phyloP scores from a whole-genome alignment of 768 basidiomycete genomes.

The Serendipita vermifera region DNA sequence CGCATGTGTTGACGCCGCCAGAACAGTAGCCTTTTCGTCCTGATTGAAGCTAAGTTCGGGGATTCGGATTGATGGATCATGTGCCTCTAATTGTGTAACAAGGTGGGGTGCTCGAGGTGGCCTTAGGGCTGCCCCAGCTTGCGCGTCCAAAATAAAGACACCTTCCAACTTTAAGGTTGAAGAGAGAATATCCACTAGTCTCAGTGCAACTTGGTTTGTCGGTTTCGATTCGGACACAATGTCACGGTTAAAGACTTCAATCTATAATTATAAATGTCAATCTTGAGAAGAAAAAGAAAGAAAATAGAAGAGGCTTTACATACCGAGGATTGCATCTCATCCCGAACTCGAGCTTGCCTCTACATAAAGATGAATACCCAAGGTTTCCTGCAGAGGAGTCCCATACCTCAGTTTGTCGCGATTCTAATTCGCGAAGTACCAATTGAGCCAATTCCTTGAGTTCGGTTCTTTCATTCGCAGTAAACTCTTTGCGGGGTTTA shows the following conservation, averaged over 20 bases:
- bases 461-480: slow-evolving; percentile 78
- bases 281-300: neutral
- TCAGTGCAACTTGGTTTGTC: slow-evolving; percentile 28
- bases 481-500: slow-evolving; percentile 68
- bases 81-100: too few species aligned
- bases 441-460: slow-evolving; percentile 90
- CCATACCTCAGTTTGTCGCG: slow-evolving; percentile 81
- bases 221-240: slow-evolving; percentile 82
- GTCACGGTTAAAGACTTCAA: slow-evolving; percentile 93
- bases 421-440: slow-evolving; percentile 88
- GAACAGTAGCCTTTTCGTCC: too few species aligned
- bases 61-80: too few species aligned
- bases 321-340: slow-evolving; percentile 82
- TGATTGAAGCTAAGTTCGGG: too few species aligned
- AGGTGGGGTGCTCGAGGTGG: too few species aligned
- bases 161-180: slow-evolving; percentile 53
- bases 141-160: too few species aligned
- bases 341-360: slow-evolving; percentile 84
- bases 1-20: too few species aligned
- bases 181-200: slow-evolving; percentile 20
- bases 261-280: slow-evolving; percentile 29
- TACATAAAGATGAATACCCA: slow-evolving; percentile 19
- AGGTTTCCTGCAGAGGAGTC: neutral
- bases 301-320: slow-evolving; percentile 18
- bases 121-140: too few species aligned